Conservation (phyloP, 768 basidiomycete genomes). For the Xerocomellus chrysenteron region DNA sequence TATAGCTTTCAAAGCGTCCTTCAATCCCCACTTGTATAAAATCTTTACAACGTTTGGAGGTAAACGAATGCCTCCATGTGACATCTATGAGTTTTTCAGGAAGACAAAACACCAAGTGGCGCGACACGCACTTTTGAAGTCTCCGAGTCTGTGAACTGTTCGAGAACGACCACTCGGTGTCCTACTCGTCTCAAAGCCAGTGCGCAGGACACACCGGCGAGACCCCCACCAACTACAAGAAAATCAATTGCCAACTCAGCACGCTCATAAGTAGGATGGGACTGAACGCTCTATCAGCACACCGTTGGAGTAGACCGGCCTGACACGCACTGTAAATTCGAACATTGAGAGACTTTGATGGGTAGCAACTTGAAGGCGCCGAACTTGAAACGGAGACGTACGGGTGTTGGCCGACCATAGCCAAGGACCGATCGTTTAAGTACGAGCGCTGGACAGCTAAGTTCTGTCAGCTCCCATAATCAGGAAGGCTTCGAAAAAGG, state of each 20-base stretch:
- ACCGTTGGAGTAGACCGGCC: background rate
- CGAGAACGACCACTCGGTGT: conserved; percentile 59
- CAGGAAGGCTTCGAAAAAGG: conserved; percentile 9
- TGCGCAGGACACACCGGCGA: conserved; percentile 57
- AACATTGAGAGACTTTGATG: conserved; percentile 11
- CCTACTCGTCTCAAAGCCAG: conserved; percentile 55
- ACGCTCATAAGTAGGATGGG: conserved; percentile 9
- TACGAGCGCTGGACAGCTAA: conserved; percentile 14
- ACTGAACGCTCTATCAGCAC: conserved; percentile 9
- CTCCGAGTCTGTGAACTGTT: conserved; percentile 45
- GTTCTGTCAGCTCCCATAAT: conserved; percentile 21
- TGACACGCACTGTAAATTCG: conserved; percentile 8
- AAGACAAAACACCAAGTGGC: background rate
- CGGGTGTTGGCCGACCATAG: background rate
- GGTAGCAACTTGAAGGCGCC: background rate
- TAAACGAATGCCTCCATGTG: conserved; percentile 43
- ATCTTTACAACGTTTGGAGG: conserved; percentile 61
- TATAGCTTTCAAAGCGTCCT: conserved; percentile 40
- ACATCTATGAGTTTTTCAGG: conserved; percentile 24
- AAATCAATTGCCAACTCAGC: conserved; percentile 35
- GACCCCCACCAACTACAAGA: conserved; percentile 49
- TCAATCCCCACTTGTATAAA: conserved; percentile 55
- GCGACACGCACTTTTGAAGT: conserved; percentile 31
- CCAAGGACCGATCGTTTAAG: conserved; percentile 8
- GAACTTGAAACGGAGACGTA: background rate